Conservation (phyloP, 768 basidiomycete species). For the Boletus vinaceobasis region DNA sequence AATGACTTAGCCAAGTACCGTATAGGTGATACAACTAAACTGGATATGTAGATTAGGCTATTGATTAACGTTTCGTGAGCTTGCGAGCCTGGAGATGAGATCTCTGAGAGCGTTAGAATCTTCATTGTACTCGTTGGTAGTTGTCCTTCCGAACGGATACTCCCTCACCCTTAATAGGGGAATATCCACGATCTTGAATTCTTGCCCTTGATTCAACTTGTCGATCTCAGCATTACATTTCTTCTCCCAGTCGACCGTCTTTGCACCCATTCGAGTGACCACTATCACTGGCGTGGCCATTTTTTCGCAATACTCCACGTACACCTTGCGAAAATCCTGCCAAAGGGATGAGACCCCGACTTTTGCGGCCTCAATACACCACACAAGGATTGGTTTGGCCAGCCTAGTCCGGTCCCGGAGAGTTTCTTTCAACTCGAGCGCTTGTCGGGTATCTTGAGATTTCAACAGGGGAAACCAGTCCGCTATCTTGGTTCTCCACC, state of each 20-base stretch:
- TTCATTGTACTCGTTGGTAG: constrained; percentile 11
- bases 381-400: constrained; percentile 18
- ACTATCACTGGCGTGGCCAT: constrained; percentile 20
- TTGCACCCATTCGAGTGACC: constrained; percentile 13
- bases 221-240: constrained; percentile 14
- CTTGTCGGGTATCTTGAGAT: constrained; percentile 6
- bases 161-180: constrained; percentile 9
- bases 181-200: neutral
- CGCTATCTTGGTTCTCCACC: constrained; percentile 7
- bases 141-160: neutral
- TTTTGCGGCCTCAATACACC: constrained; percentile 25
- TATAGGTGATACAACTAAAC: neutral
- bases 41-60: neutral
- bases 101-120: constrained; percentile 15
- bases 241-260: constrained; percentile 2
- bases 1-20: neutral
- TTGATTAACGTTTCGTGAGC: neutral
- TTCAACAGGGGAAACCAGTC: constrained; percentile 9
- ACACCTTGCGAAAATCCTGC: constrained; percentile 22
- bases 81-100: constrained; percentile 6
- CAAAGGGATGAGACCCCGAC: constrained; percentile 13
- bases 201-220: constrained; percentile 5
- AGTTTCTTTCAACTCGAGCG: constrained; percentile 16
- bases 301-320: constrained; percentile 21
- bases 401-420: constrained; percentile 6